Evolutionary conservation across 371 early-diverging fungal genomes (phyloP).

Genomic region (Lichtheimia ornata): DNA sequence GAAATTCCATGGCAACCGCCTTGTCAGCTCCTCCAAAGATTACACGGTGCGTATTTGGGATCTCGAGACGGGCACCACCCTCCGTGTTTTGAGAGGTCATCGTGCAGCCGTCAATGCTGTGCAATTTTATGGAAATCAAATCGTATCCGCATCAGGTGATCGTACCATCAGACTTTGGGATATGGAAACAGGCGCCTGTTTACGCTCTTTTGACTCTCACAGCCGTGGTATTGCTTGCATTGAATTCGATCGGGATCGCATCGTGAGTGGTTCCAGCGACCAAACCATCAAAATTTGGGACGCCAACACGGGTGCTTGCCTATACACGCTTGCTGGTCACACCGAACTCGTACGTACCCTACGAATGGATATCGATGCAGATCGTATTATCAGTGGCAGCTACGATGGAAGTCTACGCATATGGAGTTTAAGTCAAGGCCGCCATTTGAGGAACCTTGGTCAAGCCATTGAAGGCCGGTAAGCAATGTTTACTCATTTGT

Average conservation of each 20-base stretch:
- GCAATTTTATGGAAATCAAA: conserved; percentile 53
- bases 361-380: conserved; percentile 35
- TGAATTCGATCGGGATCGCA: conserved; percentile 72
- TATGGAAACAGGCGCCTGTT: conserved; percentile 55
- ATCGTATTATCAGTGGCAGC: conserved; percentile 76
- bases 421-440: conserved; percentile 71
- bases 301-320: conserved; percentile 64
- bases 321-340: conserved; percentile 73
- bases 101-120: conserved; percentile 82
- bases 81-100: conserved; percentile 53
- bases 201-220: conserved; percentile 57
- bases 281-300: conserved; percentile 87
- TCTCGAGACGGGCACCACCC: conserved; percentile 47
- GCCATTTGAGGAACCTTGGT: conserved; percentile 49
- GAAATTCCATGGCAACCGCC: conserved; percentile 58
- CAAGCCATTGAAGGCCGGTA: conserved; percentile 70
- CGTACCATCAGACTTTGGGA: conserved; percentile 72
- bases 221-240: conserved; percentile 82
- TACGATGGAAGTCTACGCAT: conserved; percentile 89
- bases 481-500: conserved; percentile 4
- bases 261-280: conserved; percentile 86
- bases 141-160: conserved; percentile 84
- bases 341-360: conserved; percentile 80
- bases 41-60: conserved; percentile 83
- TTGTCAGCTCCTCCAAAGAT: conserved; percentile 90